Base-by-base conservation (phyloP, 176 grass and related monocot species). In the Avena sativa region DNA sequence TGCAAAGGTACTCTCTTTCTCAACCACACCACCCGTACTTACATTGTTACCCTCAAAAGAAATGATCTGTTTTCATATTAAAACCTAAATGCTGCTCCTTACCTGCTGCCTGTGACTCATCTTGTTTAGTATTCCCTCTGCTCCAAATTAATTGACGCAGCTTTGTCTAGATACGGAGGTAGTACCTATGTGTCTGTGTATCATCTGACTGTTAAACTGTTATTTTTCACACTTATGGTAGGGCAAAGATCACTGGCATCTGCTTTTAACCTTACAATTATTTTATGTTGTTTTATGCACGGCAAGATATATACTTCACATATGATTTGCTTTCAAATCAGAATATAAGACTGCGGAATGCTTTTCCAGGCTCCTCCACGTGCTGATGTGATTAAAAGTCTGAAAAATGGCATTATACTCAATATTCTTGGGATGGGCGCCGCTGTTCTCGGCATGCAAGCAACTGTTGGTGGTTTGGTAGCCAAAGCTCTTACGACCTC, bases 361-460 rank as follows among this genome's bases (percentile, higher is more conserved):
- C 69, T 89, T 66, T 91, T 94, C 44, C 87, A 99, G 97, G 97
- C 97, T 73, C 97, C 97, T 89, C 97, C 97, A 64, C 92, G 92
- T 16, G 87, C 89, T 16, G 90, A 96, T 85, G 97, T 99, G 55
- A 91, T 99, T 44, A 99, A 90, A 86, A 94, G 90, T 81, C 80
- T 99, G 48, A 99, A 91, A 93, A 99, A 99, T 87, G 97, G 97
- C 55, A 92, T 89, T 61, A 52, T 90, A 64, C 52, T 99, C 56
- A 99, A 96, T 87, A 79, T 99, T 79, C 47, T 98, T 15, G 97
- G 97, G 17, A 96, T 98, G 97, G 94, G 92, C 3, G 89, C 97
- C 19, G 77, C 97, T 78, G 89, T 98, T 94, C 92, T 98, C 9
- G 97, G 97, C 36, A 94, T 98, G 97, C 97, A 98, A 82, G 97